Percentiles rank a stretch among this genome's conserved stretches.
phyloP scores from a whole-genome alignment of 2,329 filamentous ascomycete genomes.

The Hysterium pulicare region DNA sequence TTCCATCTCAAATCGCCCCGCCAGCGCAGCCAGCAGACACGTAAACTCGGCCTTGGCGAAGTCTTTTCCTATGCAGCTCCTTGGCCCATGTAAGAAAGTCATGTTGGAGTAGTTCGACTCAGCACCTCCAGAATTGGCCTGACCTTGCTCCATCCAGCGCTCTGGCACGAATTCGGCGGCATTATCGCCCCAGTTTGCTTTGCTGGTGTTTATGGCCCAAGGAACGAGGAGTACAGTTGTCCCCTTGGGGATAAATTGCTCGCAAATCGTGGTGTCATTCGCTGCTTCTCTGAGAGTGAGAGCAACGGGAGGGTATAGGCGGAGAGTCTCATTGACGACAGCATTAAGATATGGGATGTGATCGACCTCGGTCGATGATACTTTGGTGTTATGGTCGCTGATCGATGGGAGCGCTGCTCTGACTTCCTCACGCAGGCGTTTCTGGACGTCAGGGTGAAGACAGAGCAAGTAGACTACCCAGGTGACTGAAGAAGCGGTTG shows the following conservation, averaged over 20 bases:
- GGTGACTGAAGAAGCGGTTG: conserved; percentile 52
- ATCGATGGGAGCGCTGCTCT: conserved; percentile 45
- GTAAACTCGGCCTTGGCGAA: conserved; percentile 86
- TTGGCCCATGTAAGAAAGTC: conserved; percentile 82
- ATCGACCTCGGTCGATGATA: conserved; percentile 62
- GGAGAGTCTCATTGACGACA: conserved; percentile 73
- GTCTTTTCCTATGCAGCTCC: conserved; percentile 77
- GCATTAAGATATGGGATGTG: conserved; percentile 75
- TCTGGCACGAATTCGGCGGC: conserved; percentile 73
- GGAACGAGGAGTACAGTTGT: conserved; percentile 65
- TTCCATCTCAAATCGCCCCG: conserved; percentile 70
- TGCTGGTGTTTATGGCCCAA: conserved; percentile 67
- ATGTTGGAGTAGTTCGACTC: conserved; percentile 72
- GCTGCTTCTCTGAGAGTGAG: conserved; percentile 65
- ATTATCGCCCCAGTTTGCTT: conserved; percentile 71
- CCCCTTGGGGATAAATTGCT: conserved; percentile 64
- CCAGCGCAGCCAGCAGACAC: conserved; percentile 71
- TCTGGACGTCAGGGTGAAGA: conserved; percentile 48
- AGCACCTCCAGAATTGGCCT: conserved; percentile 65
- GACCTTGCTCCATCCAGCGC: conserved; percentile 47
- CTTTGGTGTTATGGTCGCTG: conserved; percentile 34
- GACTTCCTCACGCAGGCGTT: conserved; percentile 50
- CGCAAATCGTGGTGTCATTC: conserved; percentile 62
- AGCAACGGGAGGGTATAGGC: conserved; percentile 69
- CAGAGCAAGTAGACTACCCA: conserved; percentile 55